A percentile compares a stretch with the other conserved stretches of the same genome.
Conservation (phyloP, 768 basidiomycete species). For the Russula sp. region DNA sequence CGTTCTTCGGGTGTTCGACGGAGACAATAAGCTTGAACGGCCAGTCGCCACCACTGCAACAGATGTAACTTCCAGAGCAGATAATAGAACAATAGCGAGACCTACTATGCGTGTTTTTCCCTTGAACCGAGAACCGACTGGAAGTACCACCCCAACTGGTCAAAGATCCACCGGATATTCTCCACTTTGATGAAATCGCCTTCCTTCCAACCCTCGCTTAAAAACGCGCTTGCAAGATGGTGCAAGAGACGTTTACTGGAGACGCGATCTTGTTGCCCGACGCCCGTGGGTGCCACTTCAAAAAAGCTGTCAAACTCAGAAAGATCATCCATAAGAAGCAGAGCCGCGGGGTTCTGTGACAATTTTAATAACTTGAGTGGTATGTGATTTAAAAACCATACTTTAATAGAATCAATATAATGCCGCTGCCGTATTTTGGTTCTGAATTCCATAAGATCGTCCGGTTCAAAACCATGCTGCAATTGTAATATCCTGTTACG, state of each 20-base stretch:
- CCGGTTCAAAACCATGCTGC: no score
- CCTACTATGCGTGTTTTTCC: neutral
- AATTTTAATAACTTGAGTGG: constrained; percentile 1
- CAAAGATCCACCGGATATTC: no score
- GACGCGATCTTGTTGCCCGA: neutral
- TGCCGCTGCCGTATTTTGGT: no score
- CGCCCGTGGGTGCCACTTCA: neutral
- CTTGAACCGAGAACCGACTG: no score
- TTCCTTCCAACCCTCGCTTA: no score
- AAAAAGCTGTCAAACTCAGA: neutral
- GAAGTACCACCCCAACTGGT: no score
- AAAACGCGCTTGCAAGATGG: neutral
- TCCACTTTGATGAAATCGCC: no score
- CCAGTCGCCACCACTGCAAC: neutral
- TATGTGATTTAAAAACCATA: no score
- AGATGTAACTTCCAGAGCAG: constrained; percentile 2
- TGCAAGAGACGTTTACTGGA: neutral
- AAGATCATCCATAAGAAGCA: neutral
- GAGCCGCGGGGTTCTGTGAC: neutral
- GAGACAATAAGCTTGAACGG: neutral
- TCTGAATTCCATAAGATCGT: no score
- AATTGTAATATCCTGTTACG: no score
- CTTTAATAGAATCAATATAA: no score
- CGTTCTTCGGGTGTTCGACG: neutral
- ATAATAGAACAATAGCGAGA: neutral